Conservation (phyloP, 2,329 filamentous ascomycete species). For the Monosporascus sp. region DNA sequence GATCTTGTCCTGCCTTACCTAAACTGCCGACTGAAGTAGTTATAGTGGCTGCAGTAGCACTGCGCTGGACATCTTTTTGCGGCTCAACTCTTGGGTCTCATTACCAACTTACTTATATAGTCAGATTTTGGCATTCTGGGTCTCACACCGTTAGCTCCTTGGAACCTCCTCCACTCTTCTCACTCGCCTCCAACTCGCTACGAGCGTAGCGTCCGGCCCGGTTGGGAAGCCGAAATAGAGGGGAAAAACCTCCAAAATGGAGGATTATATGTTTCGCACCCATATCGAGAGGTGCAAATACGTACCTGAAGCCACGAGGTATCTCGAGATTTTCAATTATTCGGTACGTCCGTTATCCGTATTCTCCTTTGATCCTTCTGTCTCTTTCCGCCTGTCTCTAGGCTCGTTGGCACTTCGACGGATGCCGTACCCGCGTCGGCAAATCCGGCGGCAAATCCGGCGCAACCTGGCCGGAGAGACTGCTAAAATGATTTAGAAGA, state of each 20-base stretch:
- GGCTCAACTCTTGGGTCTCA: too few relatives aligned
- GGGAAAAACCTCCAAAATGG: constrained; percentile 33
- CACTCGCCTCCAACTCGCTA: not conserved
- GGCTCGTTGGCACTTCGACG: not conserved
- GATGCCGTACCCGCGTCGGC: not conserved
- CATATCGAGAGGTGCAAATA: constrained; percentile 42
- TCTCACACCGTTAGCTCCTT: too few relatives aligned
- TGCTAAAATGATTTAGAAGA: not conserved
- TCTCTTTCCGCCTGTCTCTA: not conserved
- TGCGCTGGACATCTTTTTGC: too few relatives aligned
- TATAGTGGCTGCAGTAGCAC: too few relatives aligned
- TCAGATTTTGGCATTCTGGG: too few relatives aligned
- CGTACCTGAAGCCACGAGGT: constrained; percentile 47
- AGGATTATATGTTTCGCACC: constrained; percentile 51
- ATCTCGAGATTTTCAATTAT: constrained; percentile 55
- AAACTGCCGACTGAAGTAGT: too few relatives aligned
- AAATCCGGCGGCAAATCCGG: not conserved
- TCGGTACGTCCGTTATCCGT: constrained; percentile 36
- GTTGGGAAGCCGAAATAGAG: not conserved
- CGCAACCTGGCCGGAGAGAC: not conserved
- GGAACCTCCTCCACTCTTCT: not conserved
- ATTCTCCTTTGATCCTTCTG: not conserved
- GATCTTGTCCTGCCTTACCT: too few relatives aligned
- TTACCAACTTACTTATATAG: too few relatives aligned
- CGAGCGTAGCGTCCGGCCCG: not conserved